Evolutionary conservation across 2,329 filamentous ascomycete genomes (phyloP).

Genomic region (Aspergillus proliferans): DNA sequence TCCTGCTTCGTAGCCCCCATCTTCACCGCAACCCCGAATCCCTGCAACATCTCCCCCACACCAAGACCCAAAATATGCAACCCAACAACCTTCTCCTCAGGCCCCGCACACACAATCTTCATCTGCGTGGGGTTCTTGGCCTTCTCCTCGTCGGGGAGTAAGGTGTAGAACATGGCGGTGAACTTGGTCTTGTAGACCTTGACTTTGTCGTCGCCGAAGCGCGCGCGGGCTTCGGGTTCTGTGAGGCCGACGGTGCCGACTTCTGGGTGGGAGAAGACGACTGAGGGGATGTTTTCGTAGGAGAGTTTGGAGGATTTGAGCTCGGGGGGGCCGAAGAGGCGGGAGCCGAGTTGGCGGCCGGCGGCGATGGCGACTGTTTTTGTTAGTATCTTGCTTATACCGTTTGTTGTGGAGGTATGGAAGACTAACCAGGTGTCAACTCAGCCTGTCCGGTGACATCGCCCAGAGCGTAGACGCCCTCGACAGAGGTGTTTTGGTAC

Average conservation of each 20-base stretch:
- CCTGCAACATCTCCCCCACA: constrained; percentile 63
- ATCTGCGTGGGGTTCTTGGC: constrained; percentile 46
- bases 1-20: constrained; percentile 75
- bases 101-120: constrained; percentile 45
- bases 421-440: constrained; percentile 41
- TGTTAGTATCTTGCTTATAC: neutral
- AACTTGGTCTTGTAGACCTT: constrained; percentile 47
- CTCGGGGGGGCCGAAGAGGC: constrained; percentile 44
- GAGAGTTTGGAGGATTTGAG: constrained; percentile 39
- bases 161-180: constrained; percentile 44
- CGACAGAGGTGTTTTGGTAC: constrained; percentile 45
- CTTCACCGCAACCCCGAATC: constrained; percentile 70
- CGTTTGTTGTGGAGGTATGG: too few relatives aligned
- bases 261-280: constrained; percentile 49
- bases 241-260: constrained; percentile 46
- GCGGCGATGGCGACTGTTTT: constrained; percentile 45
- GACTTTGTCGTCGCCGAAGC: constrained; percentile 45
- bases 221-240: constrained; percentile 42
- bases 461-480: constrained; percentile 46
- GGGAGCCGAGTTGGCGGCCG: constrained; percentile 45
- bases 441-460: constrained; percentile 48
- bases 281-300: constrained; percentile 48
- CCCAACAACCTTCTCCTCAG: constrained; percentile 47
- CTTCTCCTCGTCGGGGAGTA: constrained; percentile 44
- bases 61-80: constrained; percentile 45